Evolutionary conservation across 2,329 filamentous ascomycete species (phyloP), one percentile per base, ranked within the genome.

Genomic region (Colletotrichum shisoi): DNA sequence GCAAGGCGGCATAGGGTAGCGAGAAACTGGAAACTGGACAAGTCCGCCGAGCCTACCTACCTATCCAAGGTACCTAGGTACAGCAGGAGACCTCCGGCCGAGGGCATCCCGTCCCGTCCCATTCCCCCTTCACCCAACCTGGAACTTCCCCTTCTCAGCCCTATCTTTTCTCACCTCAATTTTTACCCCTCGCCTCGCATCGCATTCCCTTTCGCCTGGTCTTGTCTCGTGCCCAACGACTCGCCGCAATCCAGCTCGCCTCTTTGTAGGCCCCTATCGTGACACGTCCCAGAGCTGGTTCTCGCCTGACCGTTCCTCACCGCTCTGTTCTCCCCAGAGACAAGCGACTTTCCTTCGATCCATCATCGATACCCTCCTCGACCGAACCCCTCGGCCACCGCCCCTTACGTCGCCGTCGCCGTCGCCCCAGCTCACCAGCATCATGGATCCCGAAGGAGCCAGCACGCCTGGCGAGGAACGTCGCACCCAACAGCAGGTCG

Each of bases 401-500:
- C 60, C 60, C 52, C 57, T 59, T 56, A 48, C 52, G 31, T 24
- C 27, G 46, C 58, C 57, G 31, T 13, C 27, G 42, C n/a, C 57
- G 13, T 63, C 64, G 52, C 44, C 45, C 42, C 57, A 57, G 31
- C 45, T 37, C 49, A 40, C 17, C 44, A 51, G 59, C 61, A 79
- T 69, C 76, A 86, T 86, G 84, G 84, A 87, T 72, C 72, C 80
- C 72, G 82, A 82, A 72, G 79, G 74, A 64, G 73, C 76, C 61
- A 73, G 62, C 48, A 48, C 62, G 66, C 52, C 76, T 65, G 70
- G 79, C 70, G 81, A 83, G 57, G 80, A 83, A 56, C 81, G 79
- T 75, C 84, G 83, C 77, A 84, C 79, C 74, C 77, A 81, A 74
- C 77, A 81, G 74, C 88, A 91, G 79, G 86, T 97, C 76, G 93